phyloP scores from a whole-genome alignment of 139 green algal genomes.

The Edaphochlamys debaryana region DNA sequence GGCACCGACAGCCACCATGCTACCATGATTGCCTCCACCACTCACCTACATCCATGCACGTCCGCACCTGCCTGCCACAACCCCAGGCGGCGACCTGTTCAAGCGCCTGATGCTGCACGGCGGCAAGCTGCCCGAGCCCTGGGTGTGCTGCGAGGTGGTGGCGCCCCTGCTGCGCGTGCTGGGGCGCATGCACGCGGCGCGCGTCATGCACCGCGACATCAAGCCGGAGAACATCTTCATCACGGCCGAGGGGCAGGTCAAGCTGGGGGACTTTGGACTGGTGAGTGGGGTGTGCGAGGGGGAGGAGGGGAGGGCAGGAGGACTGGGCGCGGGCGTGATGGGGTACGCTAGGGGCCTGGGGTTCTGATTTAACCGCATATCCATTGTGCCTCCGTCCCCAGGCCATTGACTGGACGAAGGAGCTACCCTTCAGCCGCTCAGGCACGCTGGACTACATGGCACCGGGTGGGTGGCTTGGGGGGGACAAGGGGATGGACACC shows the following conservation, averaged over 20 bases:
- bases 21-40: too few relatives aligned
- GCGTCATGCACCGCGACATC: conserved; percentile 81
- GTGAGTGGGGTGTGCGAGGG: too few relatives aligned
- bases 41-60: background rate
- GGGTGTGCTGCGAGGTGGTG: conserved; percentile 79
- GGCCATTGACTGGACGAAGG: conserved; percentile 72
- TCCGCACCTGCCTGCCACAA: too few relatives aligned
- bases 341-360: too few relatives aligned
- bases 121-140: conserved; percentile 73
- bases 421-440: conserved; percentile 82
- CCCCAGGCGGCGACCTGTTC: conserved; percentile 82
- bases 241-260: conserved; percentile 53
- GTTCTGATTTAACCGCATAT: too few relatives aligned
- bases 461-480: conserved; percentile 18
- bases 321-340: too few relatives aligned
- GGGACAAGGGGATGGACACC: too few relatives aligned
- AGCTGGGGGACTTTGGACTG: conserved; percentile 87
- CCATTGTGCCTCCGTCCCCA: too few relatives aligned
- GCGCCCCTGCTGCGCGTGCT: conserved; percentile 82
- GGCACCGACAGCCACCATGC: too few relatives aligned
- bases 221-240: conserved; percentile 93
- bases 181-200: conserved; percentile 68
- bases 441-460: conserved; percentile 78
- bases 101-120: conserved; percentile 73
- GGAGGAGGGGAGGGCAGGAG: too few relatives aligned